A percentile compares a stretch with the other conserved stretches of the same genome.
Evolutionary conservation across 129 eudicot species (phyloP).

Genomic region (Logfia minima): DNA sequence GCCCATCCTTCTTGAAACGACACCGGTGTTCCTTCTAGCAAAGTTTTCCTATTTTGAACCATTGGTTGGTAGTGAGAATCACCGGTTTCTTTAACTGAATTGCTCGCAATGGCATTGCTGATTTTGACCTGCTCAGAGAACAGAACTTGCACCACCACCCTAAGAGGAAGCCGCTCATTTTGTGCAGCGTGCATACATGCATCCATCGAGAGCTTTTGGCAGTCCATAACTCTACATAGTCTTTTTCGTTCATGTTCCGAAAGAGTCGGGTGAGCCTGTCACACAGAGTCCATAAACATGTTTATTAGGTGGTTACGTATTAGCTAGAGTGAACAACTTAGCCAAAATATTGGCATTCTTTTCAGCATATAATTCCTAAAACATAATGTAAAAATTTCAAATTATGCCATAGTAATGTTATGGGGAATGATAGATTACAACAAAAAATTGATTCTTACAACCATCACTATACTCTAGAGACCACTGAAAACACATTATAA

Average conservation of each 20-base stretch:
- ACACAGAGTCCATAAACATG: background rate
- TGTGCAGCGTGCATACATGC: constrained; percentile 99
- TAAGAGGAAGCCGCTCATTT: constrained; percentile 82
- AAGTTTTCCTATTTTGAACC: constrained; percentile 69
- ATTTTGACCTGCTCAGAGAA: constrained; percentile 93
- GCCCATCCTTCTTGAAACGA: constrained; percentile 99
- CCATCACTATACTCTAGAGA: too few species aligned
- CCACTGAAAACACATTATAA: too few species aligned
- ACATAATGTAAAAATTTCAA: background rate
- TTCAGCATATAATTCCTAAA: background rate
- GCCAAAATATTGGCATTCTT: background rate
- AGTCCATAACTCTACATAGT: constrained; percentile 93
- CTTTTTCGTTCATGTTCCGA: constrained; percentile 92
- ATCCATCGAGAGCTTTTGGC: constrained; percentile 92
- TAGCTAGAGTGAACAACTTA: background rate
- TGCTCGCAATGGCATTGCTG: constrained; percentile 81
- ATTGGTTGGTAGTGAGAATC: constrained; percentile 78
- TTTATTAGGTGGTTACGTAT: background rate
- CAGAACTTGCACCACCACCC: constrained; percentile 92
- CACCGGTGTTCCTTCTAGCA: constrained; percentile 92
- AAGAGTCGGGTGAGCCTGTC: constrained; percentile 93
- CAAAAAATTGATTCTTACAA: too few species aligned
- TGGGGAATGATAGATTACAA: background rate
- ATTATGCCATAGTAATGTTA: background rate
- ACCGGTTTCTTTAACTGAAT: constrained; percentile 57